Evolutionary conservation across 2,329 filamentous ascomycete species (phyloP).

Genomic region (Diaporthe sp.): DNA sequence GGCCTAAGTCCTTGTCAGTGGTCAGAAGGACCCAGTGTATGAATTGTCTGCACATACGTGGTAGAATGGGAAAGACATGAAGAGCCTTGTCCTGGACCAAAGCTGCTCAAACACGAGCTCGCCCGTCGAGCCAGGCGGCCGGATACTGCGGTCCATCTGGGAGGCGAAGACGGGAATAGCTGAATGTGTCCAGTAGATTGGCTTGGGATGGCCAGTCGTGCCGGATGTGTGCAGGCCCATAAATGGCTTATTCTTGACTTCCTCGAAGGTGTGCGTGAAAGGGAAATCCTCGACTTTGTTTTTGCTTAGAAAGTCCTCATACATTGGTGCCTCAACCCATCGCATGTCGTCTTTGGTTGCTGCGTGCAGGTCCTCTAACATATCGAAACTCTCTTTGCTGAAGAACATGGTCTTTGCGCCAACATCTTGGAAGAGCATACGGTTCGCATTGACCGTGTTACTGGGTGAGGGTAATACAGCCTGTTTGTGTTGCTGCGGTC

Average conservation of each 20-base stretch:
- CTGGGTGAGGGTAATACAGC: conserved; percentile 24
- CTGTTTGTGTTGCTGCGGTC: not conserved
- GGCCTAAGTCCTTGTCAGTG: not conserved
- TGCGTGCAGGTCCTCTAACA: conserved; percentile 28
- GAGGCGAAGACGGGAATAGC: conserved; percentile 28
- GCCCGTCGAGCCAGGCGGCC: not conserved
- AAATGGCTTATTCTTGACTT: conserved; percentile 35
- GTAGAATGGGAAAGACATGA: conserved; percentile 23
- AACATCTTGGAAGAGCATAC: conserved; percentile 28
- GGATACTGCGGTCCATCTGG: conserved; percentile 8
- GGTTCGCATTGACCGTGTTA: conserved; percentile 28
- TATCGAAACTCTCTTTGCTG: conserved; percentile 31
- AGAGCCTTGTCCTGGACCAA: not conserved
- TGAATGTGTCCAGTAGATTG: conserved; percentile 37
- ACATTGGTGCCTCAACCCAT: conserved; percentile 22
- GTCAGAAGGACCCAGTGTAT: no score
- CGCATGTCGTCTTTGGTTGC: conserved; percentile 30
- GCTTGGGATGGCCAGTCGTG: conserved; percentile 40
- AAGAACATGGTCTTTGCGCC: conserved; percentile 34
- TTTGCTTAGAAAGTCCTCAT: conserved; percentile 28
- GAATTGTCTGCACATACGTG: not conserved
- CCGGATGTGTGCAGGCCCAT: conserved; percentile 41
- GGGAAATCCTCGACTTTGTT: conserved; percentile 29
- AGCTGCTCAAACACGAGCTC: conserved; percentile 17
- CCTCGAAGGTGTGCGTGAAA: conserved; percentile 31